These are phyloP conservation scores for Lophiostoma macrostomum DNA, from an alignment of 495 filamentous ascomycete genomes.

Conservation along the genomic window DNA sequence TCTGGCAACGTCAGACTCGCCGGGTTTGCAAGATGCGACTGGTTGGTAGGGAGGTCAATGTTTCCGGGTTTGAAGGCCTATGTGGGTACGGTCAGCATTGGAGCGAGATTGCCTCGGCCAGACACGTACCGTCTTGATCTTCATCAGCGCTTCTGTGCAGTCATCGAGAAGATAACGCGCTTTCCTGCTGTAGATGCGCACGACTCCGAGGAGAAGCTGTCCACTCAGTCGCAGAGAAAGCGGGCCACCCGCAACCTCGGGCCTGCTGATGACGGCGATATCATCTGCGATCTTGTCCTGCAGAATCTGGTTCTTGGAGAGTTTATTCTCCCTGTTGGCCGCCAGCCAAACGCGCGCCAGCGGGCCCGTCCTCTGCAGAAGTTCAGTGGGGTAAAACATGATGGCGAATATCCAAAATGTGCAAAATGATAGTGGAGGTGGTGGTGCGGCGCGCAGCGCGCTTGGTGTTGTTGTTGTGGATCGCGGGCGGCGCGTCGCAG, in stretches of 20 bases:
- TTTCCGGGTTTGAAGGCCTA: conserved; percentile 56
- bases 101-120: background rate
- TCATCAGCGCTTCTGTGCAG: conserved; percentile 93
- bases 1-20: conserved; percentile 64
- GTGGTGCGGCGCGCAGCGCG: background rate
- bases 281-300: conserved; percentile 90
- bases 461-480: conserved; percentile 12
- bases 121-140: conserved; percentile 88
- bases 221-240: conserved; percentile 93
- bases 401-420: conserved; percentile 32
- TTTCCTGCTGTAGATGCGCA: conserved; percentile 95
- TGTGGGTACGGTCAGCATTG: conserved; percentile 17
- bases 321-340: conserved; percentile 94
- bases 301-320: conserved; percentile 90
- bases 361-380: conserved; percentile 94
- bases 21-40: conserved; percentile 46
- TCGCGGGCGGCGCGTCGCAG: too few species aligned
- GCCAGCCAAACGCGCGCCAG: conserved; percentile 97
- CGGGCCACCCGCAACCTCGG: conserved; percentile 72
- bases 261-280: conserved; percentile 88
- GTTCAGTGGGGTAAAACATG: conserved; percentile 98
- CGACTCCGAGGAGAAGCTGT: conserved; percentile 90
- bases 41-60: conserved; percentile 50
- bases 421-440: background rate
- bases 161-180: conserved; percentile 94